Evolutionary conservation across 371 early-diverging fungal genomes (phyloP).

Genomic region (Chytridium lagenaria): DNA sequence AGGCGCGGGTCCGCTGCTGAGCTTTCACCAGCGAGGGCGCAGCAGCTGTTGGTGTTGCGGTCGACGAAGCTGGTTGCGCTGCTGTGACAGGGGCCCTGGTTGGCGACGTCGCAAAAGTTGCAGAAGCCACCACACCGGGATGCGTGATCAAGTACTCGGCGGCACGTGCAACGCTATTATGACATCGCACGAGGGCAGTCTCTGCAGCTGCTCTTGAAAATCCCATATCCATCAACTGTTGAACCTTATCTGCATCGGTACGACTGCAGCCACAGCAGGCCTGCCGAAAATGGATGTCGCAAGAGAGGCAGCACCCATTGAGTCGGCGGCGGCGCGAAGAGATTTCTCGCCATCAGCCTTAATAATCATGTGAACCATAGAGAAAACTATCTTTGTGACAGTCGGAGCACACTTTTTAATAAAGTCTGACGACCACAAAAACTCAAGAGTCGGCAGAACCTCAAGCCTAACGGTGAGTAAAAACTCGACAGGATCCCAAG

Average conservation of each 20-base stretch:
- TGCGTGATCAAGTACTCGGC: slow-evolving; percentile 89
- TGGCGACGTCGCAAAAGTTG: slow-evolving; percentile 19
- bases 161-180: slow-evolving; percentile 84
- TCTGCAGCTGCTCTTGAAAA: slow-evolving; percentile 85
- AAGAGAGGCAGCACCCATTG: slow-evolving; percentile 26
- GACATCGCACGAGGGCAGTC: slow-evolving; percentile 76
- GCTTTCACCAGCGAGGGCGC: too few relatives aligned
- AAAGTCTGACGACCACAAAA: slow-evolving; percentile 59
- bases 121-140: slow-evolving; percentile 65
- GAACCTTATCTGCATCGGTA: slow-evolving; percentile 71
- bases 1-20: too few relatives aligned
- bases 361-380: slow-evolving; percentile 68
- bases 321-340: slow-evolving; percentile 32
- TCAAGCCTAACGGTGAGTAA: slow-evolving; percentile 63
- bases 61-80: background rate
- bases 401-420: slow-evolving; percentile 33
- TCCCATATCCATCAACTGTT: slow-evolving; percentile 87
- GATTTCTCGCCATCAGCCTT: slow-evolving; percentile 70
- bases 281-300: slow-evolving; percentile 43
- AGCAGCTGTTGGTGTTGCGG: slow-evolving; percentile 10
- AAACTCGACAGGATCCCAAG: slow-evolving; percentile 75
- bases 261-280: slow-evolving; percentile 50
- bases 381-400: slow-evolving; percentile 61
- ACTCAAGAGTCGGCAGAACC: slow-evolving; percentile 58
- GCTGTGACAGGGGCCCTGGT: slow-evolving; percentile 17